Conservation (phyloP, 352 stramenopile genomes). For the Globisporangium cystogenes region DNA sequence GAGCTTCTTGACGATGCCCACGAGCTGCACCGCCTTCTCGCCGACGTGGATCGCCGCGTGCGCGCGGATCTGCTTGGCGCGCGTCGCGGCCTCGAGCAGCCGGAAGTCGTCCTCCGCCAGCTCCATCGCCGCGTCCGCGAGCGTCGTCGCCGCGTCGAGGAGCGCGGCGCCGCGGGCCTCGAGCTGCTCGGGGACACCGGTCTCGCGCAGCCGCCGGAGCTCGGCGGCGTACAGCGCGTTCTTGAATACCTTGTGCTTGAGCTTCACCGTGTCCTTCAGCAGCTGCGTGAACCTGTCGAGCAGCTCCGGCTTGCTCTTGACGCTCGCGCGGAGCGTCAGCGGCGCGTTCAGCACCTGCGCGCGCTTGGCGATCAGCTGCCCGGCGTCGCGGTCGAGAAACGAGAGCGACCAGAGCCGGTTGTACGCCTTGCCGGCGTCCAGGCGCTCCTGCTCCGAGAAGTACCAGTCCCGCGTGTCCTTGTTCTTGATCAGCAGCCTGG, state of each 20-base stretch:
- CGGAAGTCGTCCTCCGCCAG: slow-evolving; percentile 79
- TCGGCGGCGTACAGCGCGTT: slow-evolving; percentile 55
- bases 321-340: slow-evolving; percentile 41
- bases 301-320: slow-evolving; percentile 77
- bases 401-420: slow-evolving; percentile 71
- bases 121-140: slow-evolving; percentile 68
- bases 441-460: slow-evolving; percentile 69
- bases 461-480: slow-evolving; percentile 87
- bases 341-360: slow-evolving; percentile 70
- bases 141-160: slow-evolving; percentile 44
- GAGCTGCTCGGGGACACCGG: slow-evolving; percentile 68
- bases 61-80: slow-evolving; percentile 79
- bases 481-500: slow-evolving; percentile 79
- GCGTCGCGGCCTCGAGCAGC: slow-evolving; percentile 49
- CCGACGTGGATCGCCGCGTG: slow-evolving; percentile 58
- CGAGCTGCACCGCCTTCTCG: slow-evolving; percentile 70
- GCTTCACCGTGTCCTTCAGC: slow-evolving; percentile 82
- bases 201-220: slow-evolving; percentile 42
- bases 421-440: slow-evolving; percentile 76
- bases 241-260: slow-evolving; percentile 89
- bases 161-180: slow-evolving; percentile 59
- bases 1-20: slow-evolving; percentile 84
- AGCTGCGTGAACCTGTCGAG: slow-evolving; percentile 85
- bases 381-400: slow-evolving; percentile 69
- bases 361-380: slow-evolving; percentile 71